phyloP scores from a whole-genome alignment of 2,329 filamentous ascomycete species.

The Monosporascus sp. region DNA sequence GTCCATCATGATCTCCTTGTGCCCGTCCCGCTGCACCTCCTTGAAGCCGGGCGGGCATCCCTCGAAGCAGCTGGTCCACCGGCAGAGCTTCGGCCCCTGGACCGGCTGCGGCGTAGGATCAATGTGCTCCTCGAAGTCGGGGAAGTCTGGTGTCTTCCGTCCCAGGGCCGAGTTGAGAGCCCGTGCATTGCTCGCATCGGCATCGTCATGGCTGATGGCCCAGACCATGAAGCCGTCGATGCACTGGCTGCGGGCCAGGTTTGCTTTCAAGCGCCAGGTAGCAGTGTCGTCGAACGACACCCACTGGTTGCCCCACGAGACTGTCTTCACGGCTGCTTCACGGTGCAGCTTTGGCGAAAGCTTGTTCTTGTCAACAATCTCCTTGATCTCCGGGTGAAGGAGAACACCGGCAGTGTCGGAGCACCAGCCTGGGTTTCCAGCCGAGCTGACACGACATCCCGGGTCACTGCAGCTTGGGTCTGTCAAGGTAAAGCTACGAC shows the following conservation, averaged over 20 bases:
- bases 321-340: conserved; percentile 21
- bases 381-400: conserved; percentile 26
- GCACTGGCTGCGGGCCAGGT: conserved; percentile 21
- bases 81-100: not conserved
- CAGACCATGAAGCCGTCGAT: conserved; percentile 30
- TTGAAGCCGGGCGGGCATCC: not conserved
- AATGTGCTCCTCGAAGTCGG: not conserved
- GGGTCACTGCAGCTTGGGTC: conserved; percentile 21
- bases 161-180: not conserved
- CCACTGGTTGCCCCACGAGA: conserved; percentile 23
- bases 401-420: conserved; percentile 25
- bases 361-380: conserved; percentile 17
- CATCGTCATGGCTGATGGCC: conserved; percentile 3
- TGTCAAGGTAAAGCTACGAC: conserved; percentile 36
- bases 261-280: conserved; percentile 21
- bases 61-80: not conserved
- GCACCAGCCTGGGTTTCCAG: conserved; percentile 24
- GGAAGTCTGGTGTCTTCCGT: not conserved
- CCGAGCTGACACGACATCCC: conserved; percentile 17
- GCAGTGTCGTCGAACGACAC: conserved; percentile 22
- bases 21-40: not conserved
- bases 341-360: conserved; percentile 12
- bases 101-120: not conserved
- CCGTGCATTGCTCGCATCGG: not conserved
- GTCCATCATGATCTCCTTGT: not conserved